Evolutionary conservation across 2,329 filamentous ascomycete species (phyloP).

Genomic region (Trichophyton verrucosum): DNA sequence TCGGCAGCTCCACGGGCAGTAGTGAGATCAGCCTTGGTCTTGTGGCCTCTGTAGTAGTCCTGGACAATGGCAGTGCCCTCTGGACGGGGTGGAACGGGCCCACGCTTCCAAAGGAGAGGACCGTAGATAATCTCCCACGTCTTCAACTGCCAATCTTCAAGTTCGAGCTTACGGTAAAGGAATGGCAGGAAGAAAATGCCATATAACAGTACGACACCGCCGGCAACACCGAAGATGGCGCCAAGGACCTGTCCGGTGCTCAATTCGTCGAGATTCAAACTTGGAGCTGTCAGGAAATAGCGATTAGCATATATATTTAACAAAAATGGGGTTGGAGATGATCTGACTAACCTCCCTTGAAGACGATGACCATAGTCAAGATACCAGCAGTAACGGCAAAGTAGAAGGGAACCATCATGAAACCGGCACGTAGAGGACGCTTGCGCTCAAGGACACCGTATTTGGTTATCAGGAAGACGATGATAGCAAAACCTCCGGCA

Average conservation of each 20-base stretch:
- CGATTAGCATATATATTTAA: not conserved
- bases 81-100: conserved; percentile 29
- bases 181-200: conserved; percentile 29
- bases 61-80: conserved; percentile 24
- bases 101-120: conserved; percentile 29
- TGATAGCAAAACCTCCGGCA: conserved; percentile 36
- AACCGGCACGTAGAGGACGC: conserved; percentile 39
- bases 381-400: conserved; percentile 38
- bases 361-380: conserved; percentile 47
- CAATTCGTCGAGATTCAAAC: conserved; percentile 19
- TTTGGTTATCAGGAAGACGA: conserved; percentile 41
- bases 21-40: not conserved
- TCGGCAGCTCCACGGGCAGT: not conserved
- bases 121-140: conserved; percentile 28
- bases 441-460: conserved; percentile 38
- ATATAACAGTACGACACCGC: conserved; percentile 20
- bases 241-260: conserved; percentile 20
- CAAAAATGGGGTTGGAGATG: conserved; percentile 19
- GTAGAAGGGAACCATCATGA: conserved; percentile 39
- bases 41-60: conserved; percentile 29
- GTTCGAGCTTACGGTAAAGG: conserved; percentile 25
- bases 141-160: conserved; percentile 23
- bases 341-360: conserved; percentile 23
- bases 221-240: conserved; percentile 25
- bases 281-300: conserved; percentile 1